phyloP scores from a whole-genome alignment of 1,284 basidiomycete genomes.

The Leccinum angustisporum region DNA sequence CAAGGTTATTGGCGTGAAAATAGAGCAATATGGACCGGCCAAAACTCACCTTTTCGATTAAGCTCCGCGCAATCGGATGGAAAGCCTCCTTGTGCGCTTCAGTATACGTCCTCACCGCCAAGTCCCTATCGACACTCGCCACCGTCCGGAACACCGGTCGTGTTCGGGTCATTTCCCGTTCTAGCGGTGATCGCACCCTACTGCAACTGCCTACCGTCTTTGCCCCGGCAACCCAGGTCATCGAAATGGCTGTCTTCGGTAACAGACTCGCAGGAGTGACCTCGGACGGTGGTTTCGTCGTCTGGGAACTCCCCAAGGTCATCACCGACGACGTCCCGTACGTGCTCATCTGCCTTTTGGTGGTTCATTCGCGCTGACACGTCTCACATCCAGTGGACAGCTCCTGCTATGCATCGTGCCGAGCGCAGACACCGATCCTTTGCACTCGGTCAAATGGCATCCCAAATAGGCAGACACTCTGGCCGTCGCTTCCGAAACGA shows the following conservation, averaged over 20 bases:
- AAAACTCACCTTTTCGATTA: constrained; percentile 63
- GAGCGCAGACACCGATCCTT: constrained; percentile 53
- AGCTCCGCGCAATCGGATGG: constrained; percentile 54
- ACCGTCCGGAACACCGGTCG: constrained; percentile 46
- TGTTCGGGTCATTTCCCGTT: constrained; percentile 80
- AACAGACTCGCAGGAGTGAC: constrained; percentile 81
- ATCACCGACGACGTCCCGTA: constrained; percentile 84
- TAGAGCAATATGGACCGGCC: neutral
- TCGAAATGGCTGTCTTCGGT: constrained; percentile 81
- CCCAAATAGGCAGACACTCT: constrained; percentile 73
- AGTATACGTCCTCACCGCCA: too few relatives aligned
- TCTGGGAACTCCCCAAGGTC: constrained; percentile 78
- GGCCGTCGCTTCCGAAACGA: constrained; percentile 72
- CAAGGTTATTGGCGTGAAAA: neutral
- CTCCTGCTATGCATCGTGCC: constrained; percentile 71
- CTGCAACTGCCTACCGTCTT: constrained; percentile 72
- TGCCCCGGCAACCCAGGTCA: constrained; percentile 59
- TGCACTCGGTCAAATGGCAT: constrained; percentile 83
- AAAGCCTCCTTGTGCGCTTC: too few relatives aligned
- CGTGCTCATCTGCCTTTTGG: constrained; percentile 33
- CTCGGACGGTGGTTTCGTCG: constrained; percentile 80
- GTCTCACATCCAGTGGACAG: constrained; percentile 48
- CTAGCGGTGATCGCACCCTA: constrained; percentile 80
- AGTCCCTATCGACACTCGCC: too few relatives aligned
- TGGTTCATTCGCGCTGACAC: constrained; percentile 12